phyloP scores from a whole-genome alignment of 176 grass and related monocot genomes.

The Carex scoparia region DNA sequence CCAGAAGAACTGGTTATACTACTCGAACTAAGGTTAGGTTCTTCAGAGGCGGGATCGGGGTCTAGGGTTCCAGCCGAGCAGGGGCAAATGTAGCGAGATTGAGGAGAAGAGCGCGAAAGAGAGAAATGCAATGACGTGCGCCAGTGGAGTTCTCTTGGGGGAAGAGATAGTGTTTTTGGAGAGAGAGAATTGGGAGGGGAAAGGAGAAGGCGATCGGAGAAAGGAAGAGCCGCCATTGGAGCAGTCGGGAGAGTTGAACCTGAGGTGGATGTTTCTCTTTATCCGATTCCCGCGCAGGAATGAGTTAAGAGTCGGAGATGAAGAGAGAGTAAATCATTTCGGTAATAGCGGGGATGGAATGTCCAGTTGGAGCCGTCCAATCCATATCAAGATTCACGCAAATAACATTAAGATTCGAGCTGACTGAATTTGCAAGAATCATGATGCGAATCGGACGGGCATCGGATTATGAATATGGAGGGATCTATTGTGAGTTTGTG shows the following conservation, averaged over 20 bases:
- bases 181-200: neutral
- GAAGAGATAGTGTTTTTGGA: neutral
- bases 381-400: too few species aligned
- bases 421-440: too few species aligned
- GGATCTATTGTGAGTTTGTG: too few species aligned
- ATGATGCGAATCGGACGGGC: too few species aligned
- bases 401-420: too few species aligned
- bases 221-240: slow-evolving; percentile 13
- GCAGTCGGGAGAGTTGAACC: neutral
- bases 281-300: neutral
- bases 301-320: too few species aligned
- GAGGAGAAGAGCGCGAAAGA: slow-evolving; percentile 26
- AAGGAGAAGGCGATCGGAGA: neutral
- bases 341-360: too few species aligned
- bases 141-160: neutral
- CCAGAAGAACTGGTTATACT: neutral
- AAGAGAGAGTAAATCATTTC: too few species aligned
- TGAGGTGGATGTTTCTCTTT: neutral
- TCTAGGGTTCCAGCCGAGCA: neutral
- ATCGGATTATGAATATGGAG: too few species aligned
- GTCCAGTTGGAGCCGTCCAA: too few species aligned
- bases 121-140: neutral
- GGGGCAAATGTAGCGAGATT: slow-evolving; percentile 19
- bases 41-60: neutral
- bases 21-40: neutral